These are phyloP conservation scores for Botrytis tulipae DNA, from an alignment of 2,329 filamentous ascomycete species.

Conservation along the genomic window DNA sequence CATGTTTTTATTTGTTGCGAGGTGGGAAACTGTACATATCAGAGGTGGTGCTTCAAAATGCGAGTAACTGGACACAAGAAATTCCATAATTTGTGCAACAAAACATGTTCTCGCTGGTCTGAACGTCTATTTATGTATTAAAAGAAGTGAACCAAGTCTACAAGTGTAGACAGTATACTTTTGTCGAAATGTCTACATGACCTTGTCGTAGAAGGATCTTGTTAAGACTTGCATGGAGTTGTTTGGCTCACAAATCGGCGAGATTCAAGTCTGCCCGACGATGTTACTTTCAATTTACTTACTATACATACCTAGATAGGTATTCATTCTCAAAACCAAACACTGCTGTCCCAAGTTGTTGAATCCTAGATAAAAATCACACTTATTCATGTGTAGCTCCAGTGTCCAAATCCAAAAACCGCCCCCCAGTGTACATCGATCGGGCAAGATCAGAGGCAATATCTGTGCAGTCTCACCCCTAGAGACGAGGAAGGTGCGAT, in stretches of 20 bases:
- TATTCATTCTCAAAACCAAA: neutral
- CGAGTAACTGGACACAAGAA: conserved; percentile 4
- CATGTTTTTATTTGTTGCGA: conserved; percentile 13
- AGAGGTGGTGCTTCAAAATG: conserved; percentile 10
- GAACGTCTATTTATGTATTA: neutral
- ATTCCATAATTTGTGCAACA: neutral
- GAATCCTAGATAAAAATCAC: neutral
- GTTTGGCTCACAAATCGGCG: neutral
- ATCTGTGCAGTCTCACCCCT: neutral
- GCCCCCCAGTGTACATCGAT: neutral
- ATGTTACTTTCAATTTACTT: neutral
- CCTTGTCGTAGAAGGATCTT: too few species aligned
- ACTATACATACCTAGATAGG: neutral
- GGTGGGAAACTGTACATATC: conserved; percentile 20
- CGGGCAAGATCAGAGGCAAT: neutral
- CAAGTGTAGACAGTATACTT: neutral
- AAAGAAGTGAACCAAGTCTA: neutral
- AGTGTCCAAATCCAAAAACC: neutral
- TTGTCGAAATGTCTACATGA: neutral
- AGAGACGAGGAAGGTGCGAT: neutral
- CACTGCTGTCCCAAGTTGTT: neutral
- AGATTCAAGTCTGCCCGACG: neutral
- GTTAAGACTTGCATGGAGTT: neutral
- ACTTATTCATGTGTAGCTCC: neutral
- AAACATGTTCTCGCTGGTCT: neutral